Conservation (phyloP, 805 yeast genomes). For the Ogataea methanolica region DNA sequence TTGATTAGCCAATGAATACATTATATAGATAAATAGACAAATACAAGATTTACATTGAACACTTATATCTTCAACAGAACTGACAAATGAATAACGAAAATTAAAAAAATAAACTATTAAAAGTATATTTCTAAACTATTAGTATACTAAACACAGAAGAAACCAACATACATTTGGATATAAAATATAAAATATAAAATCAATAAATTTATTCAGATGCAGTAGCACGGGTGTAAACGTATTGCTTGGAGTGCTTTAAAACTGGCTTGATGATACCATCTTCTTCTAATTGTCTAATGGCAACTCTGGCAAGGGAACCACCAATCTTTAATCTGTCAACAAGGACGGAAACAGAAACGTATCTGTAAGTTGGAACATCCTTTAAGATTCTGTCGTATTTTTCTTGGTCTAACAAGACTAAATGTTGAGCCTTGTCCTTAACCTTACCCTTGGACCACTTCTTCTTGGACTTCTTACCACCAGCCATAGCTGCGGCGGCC, state of each 20-base stretch:
- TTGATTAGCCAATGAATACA: no score
- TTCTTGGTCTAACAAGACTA: constrained; percentile 95
- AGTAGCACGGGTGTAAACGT: constrained; percentile 86
- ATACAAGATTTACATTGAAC: no score
- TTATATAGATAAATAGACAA: no score
- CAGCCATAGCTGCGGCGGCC: constrained; percentile 99
- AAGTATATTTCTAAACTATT: constrained; percentile 3
- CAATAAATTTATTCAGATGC: constrained; percentile 47
- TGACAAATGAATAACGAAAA: no score
- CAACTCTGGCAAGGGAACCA: constrained; percentile 99
- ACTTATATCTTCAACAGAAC: no score
- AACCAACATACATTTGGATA: constrained; percentile 5
- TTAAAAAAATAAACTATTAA: neutral
- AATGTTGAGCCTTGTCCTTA: constrained; percentile 99
- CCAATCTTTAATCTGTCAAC: constrained; percentile 99
- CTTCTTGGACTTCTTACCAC: constrained; percentile 99
- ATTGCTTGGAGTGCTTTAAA: constrained; percentile 93
- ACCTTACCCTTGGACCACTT: constrained; percentile 99
- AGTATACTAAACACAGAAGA: constrained; percentile 2
- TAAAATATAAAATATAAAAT: neutral
- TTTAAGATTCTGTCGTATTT: constrained; percentile 98
- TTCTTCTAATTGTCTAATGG: constrained; percentile 89
- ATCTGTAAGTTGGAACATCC: constrained; percentile 99
- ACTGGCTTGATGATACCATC: constrained; percentile 95
- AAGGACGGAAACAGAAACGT: constrained; percentile 94